phyloP scores from a whole-genome alignment of 2,329 filamentous ascomycete genomes.

The Ramichloridium luteum region DNA sequence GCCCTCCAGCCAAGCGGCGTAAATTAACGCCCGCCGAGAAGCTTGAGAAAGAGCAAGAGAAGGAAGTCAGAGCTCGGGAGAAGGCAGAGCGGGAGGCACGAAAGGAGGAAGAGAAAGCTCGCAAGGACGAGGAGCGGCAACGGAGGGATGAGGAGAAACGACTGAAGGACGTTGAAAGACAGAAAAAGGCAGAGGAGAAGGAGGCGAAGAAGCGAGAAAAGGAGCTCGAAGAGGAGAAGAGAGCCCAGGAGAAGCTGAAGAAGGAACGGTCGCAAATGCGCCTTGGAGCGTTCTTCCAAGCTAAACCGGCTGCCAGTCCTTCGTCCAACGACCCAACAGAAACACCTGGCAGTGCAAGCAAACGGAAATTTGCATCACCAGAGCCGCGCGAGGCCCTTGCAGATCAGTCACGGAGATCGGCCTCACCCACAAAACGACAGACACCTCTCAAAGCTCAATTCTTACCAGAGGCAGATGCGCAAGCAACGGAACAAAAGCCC shows the following conservation, averaged over 20 bases:
- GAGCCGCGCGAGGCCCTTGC: constrained; percentile 19
- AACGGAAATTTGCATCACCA: constrained; percentile 26
- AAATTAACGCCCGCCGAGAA: constrained; percentile 34
- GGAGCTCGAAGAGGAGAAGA: constrained; percentile 20
- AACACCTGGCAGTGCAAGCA: constrained; percentile 18
- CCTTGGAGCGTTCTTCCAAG: constrained; percentile 34
- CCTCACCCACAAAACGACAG: constrained; percentile 17
- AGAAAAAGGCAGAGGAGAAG: constrained; percentile 31
- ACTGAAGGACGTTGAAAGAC: constrained; percentile 29
- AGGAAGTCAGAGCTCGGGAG: constrained; percentile 18
- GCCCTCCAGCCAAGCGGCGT: constrained; percentile 29
- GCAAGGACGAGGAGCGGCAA: constrained; percentile 29
- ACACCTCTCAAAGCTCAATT: constrained; percentile 8
- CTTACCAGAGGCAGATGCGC: constrained; percentile 6
- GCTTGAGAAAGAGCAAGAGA: constrained; percentile 19
- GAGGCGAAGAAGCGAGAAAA: constrained; percentile 32
- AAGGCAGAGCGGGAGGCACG: constrained; percentile 20
- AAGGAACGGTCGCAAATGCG: constrained; percentile 23
- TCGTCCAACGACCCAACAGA: constrained; percentile 14
- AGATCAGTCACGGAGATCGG: constrained; percentile 14
- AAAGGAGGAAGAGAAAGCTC: constrained; percentile 25
- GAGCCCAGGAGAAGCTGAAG: constrained; percentile 21
- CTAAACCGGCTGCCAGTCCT: constrained; percentile 25
- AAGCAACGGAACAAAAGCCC: constrained; percentile 16
- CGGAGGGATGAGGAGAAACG: constrained; percentile 31